phyloP scores from a whole-genome alignment of 345 rosid genomes.

The Populus alba region DNA sequence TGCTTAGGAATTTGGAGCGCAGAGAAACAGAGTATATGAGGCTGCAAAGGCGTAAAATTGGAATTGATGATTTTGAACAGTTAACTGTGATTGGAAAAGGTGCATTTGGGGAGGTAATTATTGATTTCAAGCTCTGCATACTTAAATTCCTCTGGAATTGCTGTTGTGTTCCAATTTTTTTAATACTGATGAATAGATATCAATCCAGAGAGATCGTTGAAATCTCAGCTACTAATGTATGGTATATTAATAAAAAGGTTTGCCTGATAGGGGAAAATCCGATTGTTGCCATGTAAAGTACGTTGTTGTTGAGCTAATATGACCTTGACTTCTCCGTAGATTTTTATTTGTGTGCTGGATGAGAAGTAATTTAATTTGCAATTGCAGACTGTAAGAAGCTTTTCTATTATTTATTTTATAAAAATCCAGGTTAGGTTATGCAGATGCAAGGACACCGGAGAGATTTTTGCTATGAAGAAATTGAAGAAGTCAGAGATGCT shows the following conservation, averaged over 20 bases:
- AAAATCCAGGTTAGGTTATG: constrained; percentile 74
- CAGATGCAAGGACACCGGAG: constrained; percentile 78
- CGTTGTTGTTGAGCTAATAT: neutral
- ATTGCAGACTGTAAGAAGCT: neutral
- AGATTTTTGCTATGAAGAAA: constrained; percentile 95
- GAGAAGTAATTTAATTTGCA: neutral
- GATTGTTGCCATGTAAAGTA: neutral
- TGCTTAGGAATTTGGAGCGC: constrained; percentile 82
- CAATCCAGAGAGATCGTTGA: neutral
- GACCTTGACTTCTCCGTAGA: neutral
- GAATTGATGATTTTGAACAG: constrained; percentile 90
- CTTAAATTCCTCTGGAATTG: neutral
- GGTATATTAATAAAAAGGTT: neutral
- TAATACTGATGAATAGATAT: neutral
- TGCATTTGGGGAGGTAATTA: constrained; percentile 89
- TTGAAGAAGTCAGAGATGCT: constrained; percentile 97
- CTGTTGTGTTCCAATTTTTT: neutral
- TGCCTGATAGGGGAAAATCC: neutral
- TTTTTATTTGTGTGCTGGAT: neutral
- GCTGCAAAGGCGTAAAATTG: constrained; percentile 89
- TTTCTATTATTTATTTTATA: neutral
- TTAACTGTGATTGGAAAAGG: constrained; percentile 90
- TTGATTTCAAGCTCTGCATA: neutral
- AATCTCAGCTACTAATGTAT: too few species aligned
- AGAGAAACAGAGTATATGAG: constrained; percentile 94